A percentile compares a stretch with the other conserved stretches of the same genome.
Evolutionary conservation across 2,329 filamentous ascomycete species (phyloP).

Genomic region (Graphiopsis chlorocephala): DNA sequence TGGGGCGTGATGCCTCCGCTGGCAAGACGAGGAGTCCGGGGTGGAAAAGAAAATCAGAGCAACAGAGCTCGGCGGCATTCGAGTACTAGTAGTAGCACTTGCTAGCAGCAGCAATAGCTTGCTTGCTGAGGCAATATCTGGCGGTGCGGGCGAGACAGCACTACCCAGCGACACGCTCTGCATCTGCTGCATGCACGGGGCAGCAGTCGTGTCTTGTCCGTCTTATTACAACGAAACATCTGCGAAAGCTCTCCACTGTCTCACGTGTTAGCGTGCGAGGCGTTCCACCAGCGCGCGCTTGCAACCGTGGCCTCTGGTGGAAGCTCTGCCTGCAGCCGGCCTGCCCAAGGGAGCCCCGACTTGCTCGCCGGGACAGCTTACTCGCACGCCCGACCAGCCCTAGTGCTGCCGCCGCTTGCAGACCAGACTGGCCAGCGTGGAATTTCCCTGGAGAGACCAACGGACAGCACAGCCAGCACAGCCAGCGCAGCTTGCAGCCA

Average conservation of each 20-base stretch:
- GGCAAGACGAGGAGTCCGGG: background rate
- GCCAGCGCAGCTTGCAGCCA: background rate
- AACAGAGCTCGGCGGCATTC: background rate
- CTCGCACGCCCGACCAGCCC: too few relatives aligned
- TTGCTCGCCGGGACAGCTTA: too few relatives aligned
- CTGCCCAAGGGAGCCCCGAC: too few relatives aligned
- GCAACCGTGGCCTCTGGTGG: background rate
- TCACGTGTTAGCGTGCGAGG: constrained; percentile 1
- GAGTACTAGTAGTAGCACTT: background rate
- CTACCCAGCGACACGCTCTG: background rate
- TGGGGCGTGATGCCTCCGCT: background rate
- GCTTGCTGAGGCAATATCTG: background rate
- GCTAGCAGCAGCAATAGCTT: background rate
- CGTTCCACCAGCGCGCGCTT: background rate
- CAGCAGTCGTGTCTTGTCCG: constrained; percentile 7
- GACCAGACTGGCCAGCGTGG: background rate
- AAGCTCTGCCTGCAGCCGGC: background rate
- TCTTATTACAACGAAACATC: constrained; percentile 12
- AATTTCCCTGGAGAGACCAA: background rate
- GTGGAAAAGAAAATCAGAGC: background rate
- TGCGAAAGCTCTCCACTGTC: constrained; percentile 2
- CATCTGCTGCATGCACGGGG: background rate
- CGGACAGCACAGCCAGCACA: background rate
- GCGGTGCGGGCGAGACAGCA: background rate
- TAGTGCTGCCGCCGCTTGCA: background rate